Evolutionary conservation across 768 basidiomycete genomes (phyloP).

Genomic region (Infundibulicybe gibba): DNA sequence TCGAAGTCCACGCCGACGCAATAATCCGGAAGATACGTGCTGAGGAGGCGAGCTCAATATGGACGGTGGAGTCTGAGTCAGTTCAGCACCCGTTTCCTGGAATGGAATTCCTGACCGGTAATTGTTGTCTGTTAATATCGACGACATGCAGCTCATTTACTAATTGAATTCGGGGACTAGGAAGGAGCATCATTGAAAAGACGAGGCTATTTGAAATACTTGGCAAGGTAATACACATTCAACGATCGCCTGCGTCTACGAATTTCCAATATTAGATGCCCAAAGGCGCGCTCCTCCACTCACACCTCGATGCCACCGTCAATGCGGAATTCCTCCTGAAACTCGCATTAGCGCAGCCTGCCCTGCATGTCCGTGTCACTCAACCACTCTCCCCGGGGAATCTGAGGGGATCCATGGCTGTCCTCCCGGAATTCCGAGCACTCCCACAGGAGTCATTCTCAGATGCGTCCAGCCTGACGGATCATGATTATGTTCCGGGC

Average conservation of each 20-base stretch:
- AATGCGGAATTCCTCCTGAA: slow-evolving; percentile 47
- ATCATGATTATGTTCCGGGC: slow-evolving; percentile 35
- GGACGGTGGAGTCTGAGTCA: slow-evolving; percentile 49
- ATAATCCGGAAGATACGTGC: slow-evolving; percentile 53
- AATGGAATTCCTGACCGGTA: slow-evolving; percentile 76
- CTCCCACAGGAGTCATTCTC: slow-evolving; percentile 35
- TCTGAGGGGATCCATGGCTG: slow-evolving; percentile 19
- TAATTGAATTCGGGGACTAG: slow-evolving; percentile 19
- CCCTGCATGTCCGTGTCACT: slow-evolving; percentile 55
- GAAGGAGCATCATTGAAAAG: slow-evolving; percentile 51
- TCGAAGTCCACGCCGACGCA: slow-evolving; percentile 52
- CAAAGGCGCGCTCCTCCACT: slow-evolving; percentile 74
- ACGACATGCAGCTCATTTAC: not conserved
- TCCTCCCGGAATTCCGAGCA: slow-evolving; percentile 51
- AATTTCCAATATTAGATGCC: slow-evolving; percentile 53
- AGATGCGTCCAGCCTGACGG: slow-evolving; percentile 30
- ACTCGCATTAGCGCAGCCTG: slow-evolving; percentile 52
- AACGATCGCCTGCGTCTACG: not conserved
- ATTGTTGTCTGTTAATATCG: not conserved
- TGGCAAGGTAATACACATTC: slow-evolving; percentile 40
- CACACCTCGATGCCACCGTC: slow-evolving; percentile 73
- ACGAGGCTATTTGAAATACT: slow-evolving; percentile 62
- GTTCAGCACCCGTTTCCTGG: slow-evolving; percentile 69
- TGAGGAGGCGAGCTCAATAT: slow-evolving; percentile 52
- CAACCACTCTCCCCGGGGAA: slow-evolving; percentile 35